phyloP scores from a whole-genome alignment of 805 yeast species.

The Pichia membranifaciens region DNA sequence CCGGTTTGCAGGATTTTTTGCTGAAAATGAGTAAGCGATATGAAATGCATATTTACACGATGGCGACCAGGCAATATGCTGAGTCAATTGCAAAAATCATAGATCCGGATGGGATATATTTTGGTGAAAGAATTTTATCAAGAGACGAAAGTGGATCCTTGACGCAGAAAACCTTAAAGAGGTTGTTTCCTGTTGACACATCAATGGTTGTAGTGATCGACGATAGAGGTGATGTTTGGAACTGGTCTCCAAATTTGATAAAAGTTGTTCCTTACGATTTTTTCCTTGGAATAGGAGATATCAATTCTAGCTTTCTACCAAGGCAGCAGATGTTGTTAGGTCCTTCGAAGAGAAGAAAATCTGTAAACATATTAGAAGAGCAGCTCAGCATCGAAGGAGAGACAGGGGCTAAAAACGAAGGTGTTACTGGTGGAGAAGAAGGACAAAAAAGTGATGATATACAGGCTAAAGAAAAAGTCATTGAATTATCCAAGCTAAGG shows the following conservation, averaged over 20 bases:
- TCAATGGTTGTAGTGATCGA: constrained; percentile 95
- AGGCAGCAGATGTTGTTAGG: constrained; percentile 57
- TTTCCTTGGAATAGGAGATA: constrained; percentile 96
- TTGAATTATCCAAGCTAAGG: too few species aligned
- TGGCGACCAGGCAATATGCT: constrained; percentile 97
- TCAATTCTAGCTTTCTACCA: constrained; percentile 87
- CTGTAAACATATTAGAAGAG: constrained; percentile 53
- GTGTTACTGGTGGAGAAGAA: neutral
- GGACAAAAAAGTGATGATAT: too few species aligned
- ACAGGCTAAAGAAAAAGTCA: too few species aligned
- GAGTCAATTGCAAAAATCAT: constrained; percentile 81
- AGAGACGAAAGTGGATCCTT: constrained; percentile 93
- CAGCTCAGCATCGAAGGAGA: constrained; percentile 24
- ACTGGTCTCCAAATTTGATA: constrained; percentile 87
- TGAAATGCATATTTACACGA: constrained; percentile 93
- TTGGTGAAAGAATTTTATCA: constrained; percentile 87
- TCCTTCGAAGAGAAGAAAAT: constrained; percentile 56
- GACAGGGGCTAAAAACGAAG: constrained; percentile 2
- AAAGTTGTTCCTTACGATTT: constrained; percentile 95
- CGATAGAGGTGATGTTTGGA: constrained; percentile 98
- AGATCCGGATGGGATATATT: constrained; percentile 81
- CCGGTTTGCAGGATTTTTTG: constrained; percentile 75
- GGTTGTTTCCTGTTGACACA: constrained; percentile 92
- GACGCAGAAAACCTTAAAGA: constrained; percentile 79
- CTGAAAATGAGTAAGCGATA: constrained; percentile 55